Percentiles rank a stretch among this genome's conserved stretches.
These are phyloP conservation scores for Piromyces sp. DNA, from an alignment of 192 early-diverging fungal genomes.

Conservation along the genomic window DNA sequence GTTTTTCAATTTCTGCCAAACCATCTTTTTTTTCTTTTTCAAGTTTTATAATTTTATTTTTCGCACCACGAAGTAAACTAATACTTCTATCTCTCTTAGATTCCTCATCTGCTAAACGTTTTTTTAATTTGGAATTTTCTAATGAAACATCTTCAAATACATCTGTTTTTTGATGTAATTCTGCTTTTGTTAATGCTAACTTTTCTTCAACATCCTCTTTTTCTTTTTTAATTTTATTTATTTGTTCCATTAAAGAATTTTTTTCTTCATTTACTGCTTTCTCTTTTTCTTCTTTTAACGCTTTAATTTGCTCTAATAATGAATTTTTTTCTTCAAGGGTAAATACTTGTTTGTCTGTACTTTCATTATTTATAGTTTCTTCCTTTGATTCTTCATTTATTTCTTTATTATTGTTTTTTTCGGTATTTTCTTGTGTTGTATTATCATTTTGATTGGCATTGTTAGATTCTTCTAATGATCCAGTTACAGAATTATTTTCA, in stretches of 20 bases:
- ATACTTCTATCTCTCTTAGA: neutral
- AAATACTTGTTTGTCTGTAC: neutral
- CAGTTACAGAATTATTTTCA: neutral
- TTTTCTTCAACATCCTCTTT: neutral
- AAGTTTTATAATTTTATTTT: neutral
- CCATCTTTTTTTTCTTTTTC: neutral
- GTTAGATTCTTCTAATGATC: neutral
- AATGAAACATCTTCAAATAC: neutral
- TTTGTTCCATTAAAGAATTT: neutral
- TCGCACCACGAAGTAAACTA: neutral
- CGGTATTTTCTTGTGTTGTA: neutral
- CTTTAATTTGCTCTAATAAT: neutral
- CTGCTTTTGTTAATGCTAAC: neutral
- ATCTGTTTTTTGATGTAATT: neutral
- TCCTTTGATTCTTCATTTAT: neutral
- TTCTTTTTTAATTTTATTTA: neutral
- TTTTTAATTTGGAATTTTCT: neutral
- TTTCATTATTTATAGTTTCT: neutral
- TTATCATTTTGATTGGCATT: neutral
- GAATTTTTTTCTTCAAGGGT: neutral
- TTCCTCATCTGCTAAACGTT: neutral
- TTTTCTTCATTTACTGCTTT: neutral
- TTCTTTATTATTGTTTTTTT: neutral
- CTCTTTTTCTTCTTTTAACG: neutral
- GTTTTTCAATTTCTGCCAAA: neutral